Evolutionary conservation across 2,329 filamentous ascomycete genomes (phyloP).

Genomic region (Cercospora sp.): DNA sequence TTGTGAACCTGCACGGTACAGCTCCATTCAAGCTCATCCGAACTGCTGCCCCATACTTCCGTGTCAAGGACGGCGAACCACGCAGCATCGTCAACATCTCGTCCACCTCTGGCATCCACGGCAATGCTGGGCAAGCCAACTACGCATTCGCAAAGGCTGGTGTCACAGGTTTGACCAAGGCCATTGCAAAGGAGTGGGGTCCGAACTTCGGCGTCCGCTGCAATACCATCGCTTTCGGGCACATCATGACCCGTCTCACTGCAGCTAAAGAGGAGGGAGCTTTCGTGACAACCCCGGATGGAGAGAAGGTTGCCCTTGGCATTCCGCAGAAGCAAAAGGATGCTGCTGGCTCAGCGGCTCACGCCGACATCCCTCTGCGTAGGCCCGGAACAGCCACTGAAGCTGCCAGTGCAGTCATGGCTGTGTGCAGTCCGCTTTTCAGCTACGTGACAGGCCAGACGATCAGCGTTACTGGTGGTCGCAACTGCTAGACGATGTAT

Average conservation of each 20-base stretch:
- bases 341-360: slow-evolving; percentile 38
- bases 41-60: slow-evolving; percentile 80
- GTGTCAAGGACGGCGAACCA: slow-evolving; percentile 77
- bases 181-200: slow-evolving; percentile 89
- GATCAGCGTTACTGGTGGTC: slow-evolving; percentile 79
- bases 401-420: slow-evolving; percentile 74
- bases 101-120: slow-evolving; percentile 77
- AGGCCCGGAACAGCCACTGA: slow-evolving; percentile 76
- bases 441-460: slow-evolving; percentile 86
- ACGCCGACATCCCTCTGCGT: slow-evolving; percentile 71
- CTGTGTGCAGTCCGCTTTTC: slow-evolving; percentile 77
- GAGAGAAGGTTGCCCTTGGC: slow-evolving; percentile 71
- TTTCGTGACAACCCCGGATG: slow-evolving; percentile 73
- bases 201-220: slow-evolving; percentile 76
- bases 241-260: slow-evolving; percentile 77
- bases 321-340: slow-evolving; percentile 65
- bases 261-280: slow-evolving; percentile 81
- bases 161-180: slow-evolving; percentile 79
- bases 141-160: slow-evolving; percentile 84
- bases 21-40: slow-evolving; percentile 83
- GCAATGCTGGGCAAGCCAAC: slow-evolving; percentile 89
- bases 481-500: slow-evolving; percentile 54
- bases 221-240: slow-evolving; percentile 82
- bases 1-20: slow-evolving; percentile 78
- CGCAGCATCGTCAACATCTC: slow-evolving; percentile 82